Base-by-base conservation (phyloP, 805 yeast genomes). In the Cyberlindnera maritima region DNA sequence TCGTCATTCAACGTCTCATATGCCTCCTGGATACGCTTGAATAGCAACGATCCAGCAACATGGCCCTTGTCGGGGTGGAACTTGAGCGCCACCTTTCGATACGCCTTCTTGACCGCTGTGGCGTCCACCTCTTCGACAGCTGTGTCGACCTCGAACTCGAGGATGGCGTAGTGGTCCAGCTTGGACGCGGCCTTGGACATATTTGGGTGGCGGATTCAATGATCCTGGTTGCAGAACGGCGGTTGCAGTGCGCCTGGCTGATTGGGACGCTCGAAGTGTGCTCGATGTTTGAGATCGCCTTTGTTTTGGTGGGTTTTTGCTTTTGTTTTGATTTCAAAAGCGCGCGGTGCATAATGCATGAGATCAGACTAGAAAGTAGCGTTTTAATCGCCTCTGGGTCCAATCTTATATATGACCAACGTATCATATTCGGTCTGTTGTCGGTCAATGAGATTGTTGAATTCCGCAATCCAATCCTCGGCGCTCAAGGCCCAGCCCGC, bases 21-120 rank as follows among this genome's bases (percentile, higher is more conserved):
- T 0, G 63, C 49, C 10, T 29, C 40, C n/a, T 42, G 53, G 5
- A 58, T 21, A 4, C 49, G 31, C 26, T 54, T 53, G 44, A 59
- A 59, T 1, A 58, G 36, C 2, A 49, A 43, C 13, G 49, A 55
- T 9, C 46, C 57, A 1, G 44, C 48, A 2, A 20, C 47, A 21
- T 57, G 76, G 45, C 86, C 83, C 67, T 87, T 86, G 61, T 87
- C 96, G 0, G 96, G 95, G 60, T 87, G 96, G 59, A 75, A 80
- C 49, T 69, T 70, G 50, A 87, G 71, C 2, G 92, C 92, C 55
- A 77, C 75, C 58, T 77, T 80, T 50, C 89, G 71, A 67, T 83
- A 88, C 0, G 92, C 88, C 64, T 83, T 85, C 64, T 84, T 88
- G 59, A 88, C 21, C 50, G 81, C 84, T 2, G 66, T 60, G 10